phyloP scores from a whole-genome alignment of 2,329 filamentous ascomycete genomes.

The Xylaria sp. region DNA sequence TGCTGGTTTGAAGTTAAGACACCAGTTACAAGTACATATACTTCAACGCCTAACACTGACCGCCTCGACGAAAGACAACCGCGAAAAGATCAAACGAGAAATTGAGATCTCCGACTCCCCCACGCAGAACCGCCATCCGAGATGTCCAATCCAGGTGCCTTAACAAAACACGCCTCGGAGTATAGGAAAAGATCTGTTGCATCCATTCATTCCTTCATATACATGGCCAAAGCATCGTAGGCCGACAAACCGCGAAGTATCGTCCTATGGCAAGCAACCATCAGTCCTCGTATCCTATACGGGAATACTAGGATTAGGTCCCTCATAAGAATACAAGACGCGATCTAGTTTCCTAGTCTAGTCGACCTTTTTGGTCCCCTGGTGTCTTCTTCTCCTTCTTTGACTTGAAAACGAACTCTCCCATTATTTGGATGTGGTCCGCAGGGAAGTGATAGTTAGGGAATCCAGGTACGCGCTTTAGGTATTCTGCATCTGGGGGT shows the following conservation, averaged over 20 bases:
- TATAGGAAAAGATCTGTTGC: constrained; percentile 46
- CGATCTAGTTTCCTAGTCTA: constrained; percentile 38
- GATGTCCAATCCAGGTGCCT: constrained; percentile 48
- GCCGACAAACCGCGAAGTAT: constrained; percentile 28
- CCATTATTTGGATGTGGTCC: constrained; percentile 90
- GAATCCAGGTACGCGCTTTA: constrained; percentile 88
- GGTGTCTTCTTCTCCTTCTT: constrained; percentile 80
- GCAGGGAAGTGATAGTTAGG: constrained; percentile 95
- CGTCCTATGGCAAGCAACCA: constrained; percentile 21
- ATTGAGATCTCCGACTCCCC: constrained; percentile 41
- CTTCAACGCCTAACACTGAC: constrained; percentile 39
- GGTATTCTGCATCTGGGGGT: constrained; percentile 85
- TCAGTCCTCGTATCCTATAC: constrained; percentile 22
- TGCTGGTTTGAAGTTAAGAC: constrained; percentile 24
- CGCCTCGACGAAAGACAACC: constrained; percentile 29
- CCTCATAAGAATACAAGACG: constrained; percentile 12
- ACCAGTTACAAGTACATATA: constrained; percentile 37
- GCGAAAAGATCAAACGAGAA: constrained; percentile 39
- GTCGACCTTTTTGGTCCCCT: constrained; percentile 42
- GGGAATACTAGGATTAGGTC: constrained; percentile 9
- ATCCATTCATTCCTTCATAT: constrained; percentile 44
- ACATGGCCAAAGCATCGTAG: constrained; percentile 39
- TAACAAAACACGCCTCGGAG: constrained; percentile 46
- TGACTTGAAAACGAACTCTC: constrained; percentile 88
- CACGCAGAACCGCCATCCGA: constrained; percentile 41